These are phyloP conservation scores for Rhodotorula graminis DNA, from an alignment of 768 basidiomycete species.

Conservation along the genomic window DNA sequence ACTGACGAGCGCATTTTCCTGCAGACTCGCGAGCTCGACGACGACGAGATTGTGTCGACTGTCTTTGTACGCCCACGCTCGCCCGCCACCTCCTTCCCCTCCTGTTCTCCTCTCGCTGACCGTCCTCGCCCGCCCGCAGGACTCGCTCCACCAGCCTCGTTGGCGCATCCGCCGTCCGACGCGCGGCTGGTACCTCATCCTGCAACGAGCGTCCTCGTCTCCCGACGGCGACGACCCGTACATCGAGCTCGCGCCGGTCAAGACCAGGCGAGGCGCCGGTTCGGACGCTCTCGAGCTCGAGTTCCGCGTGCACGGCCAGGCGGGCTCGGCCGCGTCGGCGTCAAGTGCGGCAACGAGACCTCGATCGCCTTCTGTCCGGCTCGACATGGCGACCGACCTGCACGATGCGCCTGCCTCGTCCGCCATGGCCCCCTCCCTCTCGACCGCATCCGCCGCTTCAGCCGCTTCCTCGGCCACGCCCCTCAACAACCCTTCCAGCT, in stretches of 20 bases:
- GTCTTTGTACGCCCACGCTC: conserved; percentile 14
- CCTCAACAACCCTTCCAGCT: background rate
- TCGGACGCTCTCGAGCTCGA: background rate
- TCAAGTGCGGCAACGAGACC: background rate
- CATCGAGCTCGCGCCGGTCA: conserved; percentile 5
- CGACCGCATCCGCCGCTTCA: background rate
- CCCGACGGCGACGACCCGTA: background rate
- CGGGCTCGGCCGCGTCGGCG: background rate
- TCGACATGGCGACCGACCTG: background rate
- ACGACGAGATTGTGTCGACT: conserved; percentile 28
- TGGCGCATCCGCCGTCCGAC: conserved; percentile 12
- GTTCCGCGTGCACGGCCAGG: background rate
- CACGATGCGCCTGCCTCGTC: background rate
- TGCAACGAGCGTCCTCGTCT: background rate
- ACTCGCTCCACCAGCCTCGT: conserved; percentile 16
- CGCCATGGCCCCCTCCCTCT: background rate
- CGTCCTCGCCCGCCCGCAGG: background rate
- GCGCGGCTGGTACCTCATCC: conserved; percentile 14
- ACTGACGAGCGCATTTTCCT: background rate
- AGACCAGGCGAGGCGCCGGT: too few species aligned
- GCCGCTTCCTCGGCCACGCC: background rate
- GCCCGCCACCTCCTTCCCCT: background rate
- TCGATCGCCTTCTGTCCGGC: background rate
- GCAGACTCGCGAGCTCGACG: conserved; percentile 15
- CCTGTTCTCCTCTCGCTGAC: background rate